Conservation (phyloP, 2,329 filamentous ascomycete species). For the Diaporthe caulivora region DNA sequence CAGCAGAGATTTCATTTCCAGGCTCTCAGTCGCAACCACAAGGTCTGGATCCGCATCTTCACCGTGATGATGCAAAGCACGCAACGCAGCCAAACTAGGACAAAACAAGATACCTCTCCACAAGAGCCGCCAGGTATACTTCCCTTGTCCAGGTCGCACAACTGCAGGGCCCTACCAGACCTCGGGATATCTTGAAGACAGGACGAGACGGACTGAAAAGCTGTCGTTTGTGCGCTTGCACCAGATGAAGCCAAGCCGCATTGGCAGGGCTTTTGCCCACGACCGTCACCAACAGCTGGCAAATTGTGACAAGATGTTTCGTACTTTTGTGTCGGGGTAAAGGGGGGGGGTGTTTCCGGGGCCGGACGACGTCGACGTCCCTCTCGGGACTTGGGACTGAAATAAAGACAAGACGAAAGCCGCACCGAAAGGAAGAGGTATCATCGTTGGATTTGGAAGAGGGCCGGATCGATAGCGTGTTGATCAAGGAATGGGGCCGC, state of each 20-base stretch:
- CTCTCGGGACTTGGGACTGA: constrained; percentile 16
- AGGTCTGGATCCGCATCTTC: constrained; percentile 15
- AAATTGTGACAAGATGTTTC: constrained; percentile 1
- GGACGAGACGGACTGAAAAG: neutral
- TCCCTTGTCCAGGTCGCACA: constrained; percentile 8
- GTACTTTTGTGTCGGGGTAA: constrained; percentile 21
- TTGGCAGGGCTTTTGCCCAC: constrained; percentile 1
- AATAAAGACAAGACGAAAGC: constrained; percentile 33
- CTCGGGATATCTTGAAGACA: neutral
- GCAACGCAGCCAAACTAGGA: constrained; percentile 27
- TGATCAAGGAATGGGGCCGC: constrained; percentile 45
- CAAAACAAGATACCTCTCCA: constrained; percentile 6
- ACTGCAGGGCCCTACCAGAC: neutral
- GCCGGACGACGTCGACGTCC: neutral
- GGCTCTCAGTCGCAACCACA: neutral
- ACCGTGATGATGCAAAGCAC: constrained; percentile 8
- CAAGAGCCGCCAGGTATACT: constrained; percentile 32
- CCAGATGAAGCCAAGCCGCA: neutral
- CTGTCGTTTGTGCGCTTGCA: constrained; percentile 22
- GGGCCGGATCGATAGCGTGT: constrained; percentile 48
- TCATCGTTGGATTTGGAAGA: constrained; percentile 47
- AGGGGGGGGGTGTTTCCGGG: constrained; percentile 23
- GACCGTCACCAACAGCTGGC: neutral
- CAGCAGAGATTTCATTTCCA: constrained; percentile 18
- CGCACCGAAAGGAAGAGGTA: constrained; percentile 44